Evolutionary conservation across 2,329 filamentous ascomycete genomes (phyloP), one percentile per base, ranked within the genome.

Genomic region (Botrytis paeoniae): DNA sequence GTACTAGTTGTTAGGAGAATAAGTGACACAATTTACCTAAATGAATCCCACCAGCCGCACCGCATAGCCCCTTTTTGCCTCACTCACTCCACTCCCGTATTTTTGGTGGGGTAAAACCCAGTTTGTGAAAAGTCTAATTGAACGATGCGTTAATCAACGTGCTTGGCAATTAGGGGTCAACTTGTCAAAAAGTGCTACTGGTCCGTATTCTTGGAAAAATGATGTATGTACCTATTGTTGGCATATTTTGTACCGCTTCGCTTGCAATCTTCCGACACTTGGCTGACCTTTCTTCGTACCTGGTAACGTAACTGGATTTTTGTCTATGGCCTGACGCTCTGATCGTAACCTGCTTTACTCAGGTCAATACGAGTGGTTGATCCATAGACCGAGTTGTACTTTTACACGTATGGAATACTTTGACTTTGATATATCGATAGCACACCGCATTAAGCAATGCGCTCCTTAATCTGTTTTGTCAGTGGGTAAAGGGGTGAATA

Each of bases 41-140:
- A 37, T 14, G 29, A 66, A 51, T 54, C 20, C 32, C 43, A 54
- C 35, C 35, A 41, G 64, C 64, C 48, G 20, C 48, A 68, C 8
- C 25, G 22, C 63, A 68, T 51, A 22, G 64, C 64, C 64, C 64
- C 64, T 54, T 54, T 54, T 68, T n/a, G 64, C 64, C 45, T 68
- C 48, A 9, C 29, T 66, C 22, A 14, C 43, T 66, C 64, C 45
- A 45, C 39, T 14, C 6, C 39, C 35, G 25, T 54, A 29, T 54
- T 8, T 8, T 32, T 1, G 18, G 25, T 54, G 45, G 18, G 25
- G 48, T 22, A 29, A 37, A 37, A 54, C 25, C 35, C 35, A 54
- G n/a, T 45, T 43, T 9, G 25, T 62, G 6, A 6, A 25, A 16
- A n/a, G 22, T 43, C 29, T 39, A 43, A 43, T 20, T 32, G n/a